Base-by-base conservation (phyloP, 768 basidiomycete genomes). In the Pulveroboletus sp. region DNA sequence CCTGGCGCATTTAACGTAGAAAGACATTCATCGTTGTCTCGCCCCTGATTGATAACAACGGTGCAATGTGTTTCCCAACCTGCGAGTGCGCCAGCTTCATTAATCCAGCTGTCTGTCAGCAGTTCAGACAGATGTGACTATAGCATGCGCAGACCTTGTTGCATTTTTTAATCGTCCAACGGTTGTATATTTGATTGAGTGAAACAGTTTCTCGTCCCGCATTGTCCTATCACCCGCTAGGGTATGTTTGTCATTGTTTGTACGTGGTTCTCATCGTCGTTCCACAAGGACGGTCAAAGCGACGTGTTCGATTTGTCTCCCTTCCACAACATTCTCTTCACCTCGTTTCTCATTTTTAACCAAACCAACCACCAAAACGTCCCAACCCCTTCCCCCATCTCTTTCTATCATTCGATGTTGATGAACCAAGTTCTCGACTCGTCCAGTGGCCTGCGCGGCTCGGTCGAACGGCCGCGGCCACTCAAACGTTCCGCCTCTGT, bases 401-500 rank as follows among this genome's bases (percentile, higher is more conserved):
- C 26, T 32, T 21, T 30, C 28, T 31, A 0, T 27, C 26, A 26
- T 49, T 48, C 39, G 46, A 67, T 67, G 66, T 67, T 68, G 57
- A 64, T 63, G 57, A 65, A 64, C 31, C 62, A 58, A 27, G 44
- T 71, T 17, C 66, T 71, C 50, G 70, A 71, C 54, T 69, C 69
- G 35, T 70, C 69, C 56, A 27, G 42, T 56, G 39, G 51, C 39
- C 4, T 48, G 47, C 61, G 48, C 54, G 46, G 54, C 46, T 43
- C 48, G 37, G 53, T 51, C 36, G 44, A 53, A 15, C 51, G 39
- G 1, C 43, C 58, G 35, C 73, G 71, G 36, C 69, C 73, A 14
- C 69, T 83, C 42, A 84, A 84, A 66, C 80, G 83, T 18, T 81
- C 81, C 15, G 79, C 82, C 24, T 86, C 84, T 15, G 73, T 74